Base-by-base conservation (phyloP, 306 rosid species). In the Sicyos edulis region DNA sequence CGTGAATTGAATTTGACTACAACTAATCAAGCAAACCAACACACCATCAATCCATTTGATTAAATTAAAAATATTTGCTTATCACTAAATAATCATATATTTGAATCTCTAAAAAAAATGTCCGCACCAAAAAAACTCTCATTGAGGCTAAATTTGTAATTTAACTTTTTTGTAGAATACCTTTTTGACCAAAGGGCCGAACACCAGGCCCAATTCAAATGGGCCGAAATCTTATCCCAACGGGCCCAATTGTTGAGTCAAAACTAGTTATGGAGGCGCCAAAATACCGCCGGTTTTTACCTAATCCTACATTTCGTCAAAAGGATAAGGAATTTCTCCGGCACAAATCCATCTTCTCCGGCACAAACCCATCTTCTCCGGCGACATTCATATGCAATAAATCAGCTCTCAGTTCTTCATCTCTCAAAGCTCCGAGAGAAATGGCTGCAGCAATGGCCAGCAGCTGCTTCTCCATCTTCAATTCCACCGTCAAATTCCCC, bases 381-480 rank as follows among this genome's bases (percentile, higher is more conserved):
- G 44, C 71, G 32, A 13, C 17, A 65, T 40, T 42, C 4, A 5
- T 42, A 65, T 65, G 53, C 21, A 17, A n/a, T 40, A 61, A n/a
- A 20, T 24, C 64, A 24, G 2, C 64, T 11, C 17, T 24, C 1
- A 24, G 40, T 32, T 63, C 55, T 37, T 50, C 58, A 50, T 29
- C 29, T 69, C 73, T 4, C 19, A 15, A 13, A 69, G 59, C 62
- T 59, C 52, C 52, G 70, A 47, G 70, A 59, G 8, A 58, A 84
- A 89, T 91, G 97, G 96, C 89, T 16, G 85, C 79, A 65, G 84
- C 91, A 76, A 75, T 89, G 20, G 80, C 87, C n/a, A 86, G 79
- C 79, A 73, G 79, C 82, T 78, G 82, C 79, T 93, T 78, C 82
- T 88, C 95, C 20, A 82, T 57, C 49, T 42, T 80, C 49, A 76